phyloP scores from a whole-genome alignment of 768 basidiomycete genomes.

The Sutorius australiensis region DNA sequence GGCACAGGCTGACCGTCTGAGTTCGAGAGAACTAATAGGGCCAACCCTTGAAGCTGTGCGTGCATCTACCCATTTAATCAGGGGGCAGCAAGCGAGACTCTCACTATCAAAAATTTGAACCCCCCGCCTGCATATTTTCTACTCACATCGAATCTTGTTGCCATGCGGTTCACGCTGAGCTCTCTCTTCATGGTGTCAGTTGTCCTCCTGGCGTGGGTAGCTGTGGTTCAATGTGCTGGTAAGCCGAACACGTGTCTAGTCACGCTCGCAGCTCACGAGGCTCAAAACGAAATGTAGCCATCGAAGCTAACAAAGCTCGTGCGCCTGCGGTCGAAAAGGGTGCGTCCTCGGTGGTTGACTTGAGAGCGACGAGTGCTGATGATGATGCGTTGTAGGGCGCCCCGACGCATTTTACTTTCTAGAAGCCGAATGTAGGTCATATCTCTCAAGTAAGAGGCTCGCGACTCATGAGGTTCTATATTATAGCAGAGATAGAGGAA shows the following conservation, averaged over 20 bases:
- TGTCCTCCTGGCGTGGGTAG: constrained; percentile 2
- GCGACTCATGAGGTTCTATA: background rate
- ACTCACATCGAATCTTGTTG: background rate
- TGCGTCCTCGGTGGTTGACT: background rate
- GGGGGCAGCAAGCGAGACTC: background rate
- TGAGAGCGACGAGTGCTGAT: background rate
- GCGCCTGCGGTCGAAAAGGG: background rate
- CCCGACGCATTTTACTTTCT: background rate
- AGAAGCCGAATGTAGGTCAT: background rate
- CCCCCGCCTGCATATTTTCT: background rate
- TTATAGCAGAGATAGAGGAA: background rate
- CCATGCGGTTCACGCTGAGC: constrained; percentile 5
- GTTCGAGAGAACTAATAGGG: background rate
- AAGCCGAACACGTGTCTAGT: background rate
- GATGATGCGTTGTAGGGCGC: background rate
- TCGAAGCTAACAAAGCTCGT: background rate
- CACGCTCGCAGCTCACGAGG: background rate
- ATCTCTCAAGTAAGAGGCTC: background rate
- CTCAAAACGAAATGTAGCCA: constrained; percentile 4
- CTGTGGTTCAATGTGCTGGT: constrained; percentile 12
- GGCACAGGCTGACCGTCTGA: background rate
- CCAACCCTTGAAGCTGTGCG: background rate
- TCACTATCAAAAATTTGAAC: background rate
- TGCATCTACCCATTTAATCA: background rate
- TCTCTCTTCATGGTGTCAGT: background rate